These are phyloP conservation scores for Kalanchoe fedtschenkoi DNA, from an alignment of 164 flowering plant genomes.

Conservation along the genomic window DNA sequence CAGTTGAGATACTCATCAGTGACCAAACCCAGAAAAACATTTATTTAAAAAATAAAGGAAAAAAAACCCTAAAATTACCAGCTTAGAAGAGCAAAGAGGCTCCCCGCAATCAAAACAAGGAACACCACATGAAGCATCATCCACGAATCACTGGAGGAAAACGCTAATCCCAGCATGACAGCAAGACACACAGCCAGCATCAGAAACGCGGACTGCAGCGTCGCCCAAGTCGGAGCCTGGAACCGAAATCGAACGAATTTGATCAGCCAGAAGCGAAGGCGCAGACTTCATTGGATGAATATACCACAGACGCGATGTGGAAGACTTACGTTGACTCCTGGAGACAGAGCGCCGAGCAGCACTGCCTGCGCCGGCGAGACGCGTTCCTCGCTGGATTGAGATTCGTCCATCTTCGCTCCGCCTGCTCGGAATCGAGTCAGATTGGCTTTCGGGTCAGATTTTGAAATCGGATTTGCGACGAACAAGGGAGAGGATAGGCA, in stretches of 20 bases:
- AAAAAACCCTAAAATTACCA: constrained; percentile 30
- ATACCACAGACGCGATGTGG: too few relatives aligned
- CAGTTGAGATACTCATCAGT: not conserved
- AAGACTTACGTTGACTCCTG: constrained; percentile 75
- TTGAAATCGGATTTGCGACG: too few relatives aligned
- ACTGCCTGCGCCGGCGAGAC: constrained; percentile 69
- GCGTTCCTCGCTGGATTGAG: constrained; percentile 5
- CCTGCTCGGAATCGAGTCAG: not conserved
- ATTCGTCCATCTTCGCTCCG: not conserved
- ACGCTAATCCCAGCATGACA: constrained; percentile 64
- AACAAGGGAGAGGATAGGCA: too few relatives aligned
- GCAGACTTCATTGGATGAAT: not conserved
- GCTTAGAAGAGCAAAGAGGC: constrained; percentile 64
- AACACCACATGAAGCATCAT: constrained; percentile 59
- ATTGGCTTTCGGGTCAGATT: not conserved
- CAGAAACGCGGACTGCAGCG: constrained; percentile 52
- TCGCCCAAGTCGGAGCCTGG: constrained; percentile 80
- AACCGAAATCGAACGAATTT: constrained; percentile 10
- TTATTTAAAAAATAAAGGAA: not conserved
- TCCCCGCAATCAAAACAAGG: constrained; percentile 42
- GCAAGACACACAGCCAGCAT: constrained; percentile 59
- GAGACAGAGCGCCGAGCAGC: constrained; percentile 72
- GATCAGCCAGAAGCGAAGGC: not conserved
- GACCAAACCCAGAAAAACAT: not conserved
- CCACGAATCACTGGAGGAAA: constrained; percentile 45